Evolutionary conservation across 805 yeast species (phyloP), one percentile per base, ranked within the genome.

Genomic region (Deakozyma indianensis): DNA sequence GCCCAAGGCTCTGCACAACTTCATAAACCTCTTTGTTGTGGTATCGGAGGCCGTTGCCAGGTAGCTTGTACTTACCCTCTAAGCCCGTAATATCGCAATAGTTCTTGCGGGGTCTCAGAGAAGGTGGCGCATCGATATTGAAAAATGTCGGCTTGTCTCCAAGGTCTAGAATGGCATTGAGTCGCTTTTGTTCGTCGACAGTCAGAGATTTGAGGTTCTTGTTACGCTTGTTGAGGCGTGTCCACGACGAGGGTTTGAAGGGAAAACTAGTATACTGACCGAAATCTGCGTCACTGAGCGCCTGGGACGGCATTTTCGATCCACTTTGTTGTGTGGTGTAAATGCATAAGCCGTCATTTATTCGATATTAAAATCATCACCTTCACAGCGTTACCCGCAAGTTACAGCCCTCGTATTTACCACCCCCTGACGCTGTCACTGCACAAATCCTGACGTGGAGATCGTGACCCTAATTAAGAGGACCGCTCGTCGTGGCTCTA

Each of bases 51-150:
- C 82, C 81, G 22, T 79, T 70, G 3, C 55, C 46, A 0, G 92
- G 92, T 22, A 80, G 71, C 57, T 74, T 79, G 67, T 90, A 90
- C 24, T 65, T 72, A 0, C 87, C 90, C 43, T 76, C 79, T 20
- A 90, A 66, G 0, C 98, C 98, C 0, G 97, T 90, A 42, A 90
- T 78, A 58, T 92, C 98, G 62, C 98, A 90, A 63, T 86, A 88
- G 51, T 78, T 80, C 64, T 81, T 85, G 16, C 70, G 66, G 0
- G 97, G 97, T 50, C 68, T 73, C 51, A 87, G 63, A 2, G 92
- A 81, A 0, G 97, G 97, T 2, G 95, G 95, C 0, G 95, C 94
- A 23, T 75, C 75, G 3, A 88, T 65, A 32, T 80, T 74, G 49
- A 77, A 72, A 61, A 75, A 83, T 0, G 90, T 83, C 9, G 86